Base-by-base conservation (phyloP, 2,329 filamentous ascomycete genomes). In the Cladosporium austrohemisphaericum region DNA sequence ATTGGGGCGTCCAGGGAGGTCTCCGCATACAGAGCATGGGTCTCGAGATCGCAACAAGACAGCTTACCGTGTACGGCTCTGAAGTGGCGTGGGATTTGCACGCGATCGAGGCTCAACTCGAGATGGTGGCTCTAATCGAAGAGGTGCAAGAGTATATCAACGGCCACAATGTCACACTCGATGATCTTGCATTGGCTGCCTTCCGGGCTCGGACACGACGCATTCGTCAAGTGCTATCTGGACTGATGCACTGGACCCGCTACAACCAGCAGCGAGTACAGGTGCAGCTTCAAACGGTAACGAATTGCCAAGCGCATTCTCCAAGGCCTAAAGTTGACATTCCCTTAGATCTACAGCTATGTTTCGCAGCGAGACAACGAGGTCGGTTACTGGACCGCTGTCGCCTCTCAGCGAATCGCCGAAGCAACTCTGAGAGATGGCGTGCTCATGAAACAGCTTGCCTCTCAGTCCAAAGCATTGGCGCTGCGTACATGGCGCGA, bases 371-470 rank as follows among this genome's bases (percentile, higher is more conserved):
- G n/a, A n/a, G n/a, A n/a, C n/a, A n/a, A n/a, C n/a, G n/a, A n/a
- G n/a, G n/a, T n/a, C n/a, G n/a, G n/a, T n/a, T n/a, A n/a, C n/a
- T n/a, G n/a, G n/a, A n/a, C 28, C 9, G 28, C 28, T 31, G 28
- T 31, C 9, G 28, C 28, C 28, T 31, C 28, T 9, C 28, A 31
- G n/a, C 28, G 28, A 8, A 31, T 31, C 28, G 28, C 28, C n/a
- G 28, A 31, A n/a, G 28, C 28, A 31, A 31, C 9, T 31, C 28
- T 9, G 28, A 8, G 28, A 31, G 28, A 31, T 31, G 28, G 28
- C 13, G 35, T 37, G 16, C 35, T 37, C 9, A 37, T 37, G 35
- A 37, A 37, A 37, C 35, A 37, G 35, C 35, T 37, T 5, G 35
- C 35, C 3, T 13, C 35, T 5, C 35, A 37, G 35, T 37, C 35